These are phyloP conservation scores for Botrytis squamosa DNA, from an alignment of 2,329 filamentous ascomycete species.

Conservation along the genomic window DNA sequence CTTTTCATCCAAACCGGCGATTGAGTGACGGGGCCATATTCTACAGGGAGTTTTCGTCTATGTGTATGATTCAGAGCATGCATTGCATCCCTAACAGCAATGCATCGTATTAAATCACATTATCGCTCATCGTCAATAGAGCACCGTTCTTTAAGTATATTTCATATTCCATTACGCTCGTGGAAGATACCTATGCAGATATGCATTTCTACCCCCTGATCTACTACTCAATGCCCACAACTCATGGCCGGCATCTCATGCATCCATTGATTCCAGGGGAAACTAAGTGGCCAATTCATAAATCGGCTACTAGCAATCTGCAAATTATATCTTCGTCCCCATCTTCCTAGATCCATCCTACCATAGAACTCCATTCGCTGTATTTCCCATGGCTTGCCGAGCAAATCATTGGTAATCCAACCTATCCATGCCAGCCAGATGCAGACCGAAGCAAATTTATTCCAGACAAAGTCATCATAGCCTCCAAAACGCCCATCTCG, in stretches of 20 bases:
- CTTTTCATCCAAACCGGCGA: not conserved
- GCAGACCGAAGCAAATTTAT: not conserved
- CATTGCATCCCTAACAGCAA: not conserved
- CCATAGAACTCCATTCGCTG: slow-evolving; percentile 5
- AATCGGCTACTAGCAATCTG: not conserved
- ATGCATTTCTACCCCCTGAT: not conserved
- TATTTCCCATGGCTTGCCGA: not conserved
- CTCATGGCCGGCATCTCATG: not conserved
- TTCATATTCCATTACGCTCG: not conserved
- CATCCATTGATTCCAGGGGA: not conserved
- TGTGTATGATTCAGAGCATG: not conserved
- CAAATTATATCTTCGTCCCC: not conserved
- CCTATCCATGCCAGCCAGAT: not conserved
- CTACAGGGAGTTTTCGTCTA: not conserved
- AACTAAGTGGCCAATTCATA: not conserved
- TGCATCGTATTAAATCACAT: not conserved
- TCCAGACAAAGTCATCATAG: not conserved
- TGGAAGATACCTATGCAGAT: not conserved
- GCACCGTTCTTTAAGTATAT: not conserved
- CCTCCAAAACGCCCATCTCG: slow-evolving; percentile 1
- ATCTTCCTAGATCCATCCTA: not conserved
- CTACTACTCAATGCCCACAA: not conserved
- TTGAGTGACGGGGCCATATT: not conserved
- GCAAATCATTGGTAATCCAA: not conserved
- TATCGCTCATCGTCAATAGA: not conserved